Conservation (phyloP, 768 basidiomycete genomes). For the Tephrocybe sp. region DNA sequence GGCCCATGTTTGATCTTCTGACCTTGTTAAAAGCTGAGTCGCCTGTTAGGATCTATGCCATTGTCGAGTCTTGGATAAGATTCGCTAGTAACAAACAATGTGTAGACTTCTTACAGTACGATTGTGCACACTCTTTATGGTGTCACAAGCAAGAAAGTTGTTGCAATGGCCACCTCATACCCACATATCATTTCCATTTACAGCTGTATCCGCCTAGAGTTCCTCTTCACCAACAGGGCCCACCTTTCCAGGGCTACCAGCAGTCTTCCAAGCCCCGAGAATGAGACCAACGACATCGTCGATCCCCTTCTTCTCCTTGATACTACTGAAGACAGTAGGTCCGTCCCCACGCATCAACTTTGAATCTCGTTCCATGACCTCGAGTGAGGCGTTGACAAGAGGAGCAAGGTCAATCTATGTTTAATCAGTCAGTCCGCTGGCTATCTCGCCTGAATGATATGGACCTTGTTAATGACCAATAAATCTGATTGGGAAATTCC, state of each 20-base stretch:
- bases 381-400: slow-evolving; percentile 88
- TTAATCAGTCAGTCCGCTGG: background rate
- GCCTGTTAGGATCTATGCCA: too few relatives aligned
- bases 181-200: background rate
- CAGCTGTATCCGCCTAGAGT: background rate
- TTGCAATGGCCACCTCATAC: too few relatives aligned
- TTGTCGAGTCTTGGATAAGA: too few relatives aligned
- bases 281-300: slow-evolving; percentile 81
- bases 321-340: slow-evolving; percentile 88
- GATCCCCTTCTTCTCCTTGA: slow-evolving; percentile 77
- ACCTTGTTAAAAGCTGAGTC: too few relatives aligned
- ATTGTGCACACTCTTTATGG: too few relatives aligned
- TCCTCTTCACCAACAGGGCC: slow-evolving; percentile 46
- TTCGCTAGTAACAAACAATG: too few relatives aligned
- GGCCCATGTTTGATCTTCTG: too few relatives aligned
- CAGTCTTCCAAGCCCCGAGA: slow-evolving; percentile 84
- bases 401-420: slow-evolving; percentile 92
- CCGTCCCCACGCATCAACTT: slow-evolving; percentile 93
- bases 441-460: slow-evolving; percentile 1
- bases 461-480: slow-evolving; percentile 91
- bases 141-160: too few relatives aligned
- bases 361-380: slow-evolving; percentile 93
- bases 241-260: slow-evolving; percentile 69
- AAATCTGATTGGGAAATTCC: slow-evolving; percentile 97
- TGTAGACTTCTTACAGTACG: too few relatives aligned